Evolutionary conservation across 305 asterid species (phyloP).

Genomic region (Plantago lanceolata): DNA sequence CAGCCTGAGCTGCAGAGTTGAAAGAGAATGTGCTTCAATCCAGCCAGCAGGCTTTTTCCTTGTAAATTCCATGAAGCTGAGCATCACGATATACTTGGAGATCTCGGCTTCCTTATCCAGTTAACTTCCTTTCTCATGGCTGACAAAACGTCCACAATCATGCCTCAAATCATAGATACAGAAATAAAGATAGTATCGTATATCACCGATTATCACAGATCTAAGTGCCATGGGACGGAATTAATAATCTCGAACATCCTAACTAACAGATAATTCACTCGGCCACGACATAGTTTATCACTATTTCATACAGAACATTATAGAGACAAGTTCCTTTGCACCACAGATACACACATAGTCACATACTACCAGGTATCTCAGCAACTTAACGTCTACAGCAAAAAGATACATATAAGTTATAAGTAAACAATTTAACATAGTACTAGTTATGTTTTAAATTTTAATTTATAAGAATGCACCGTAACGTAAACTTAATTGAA

Average conservation of each 20-base stretch:
- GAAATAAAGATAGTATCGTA: not conserved
- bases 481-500: too few relatives aligned
- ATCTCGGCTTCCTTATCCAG: not conserved
- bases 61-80: not conserved
- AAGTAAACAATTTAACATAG: too few relatives aligned
- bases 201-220: not conserved
- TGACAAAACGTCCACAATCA: not conserved
- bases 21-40: not conserved
- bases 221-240: not conserved
- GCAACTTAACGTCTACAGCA: too few relatives aligned
- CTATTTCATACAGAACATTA: not conserved
- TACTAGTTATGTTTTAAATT: too few relatives aligned
- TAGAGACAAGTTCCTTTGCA: not conserved
- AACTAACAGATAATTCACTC: not conserved
- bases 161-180: not conserved
- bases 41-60: not conserved
- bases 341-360: not conserved
- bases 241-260: not conserved
- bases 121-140: slow-evolving; percentile 1
- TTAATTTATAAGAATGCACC: too few relatives aligned
- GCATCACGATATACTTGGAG: not conserved
- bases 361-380: not conserved
- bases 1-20: not conserved
- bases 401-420: too few relatives aligned
- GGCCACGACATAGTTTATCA: not conserved